Evolutionary conservation across 208 protist species (phyloP).

Genomic region (Herpetomonas samuelpessoai): DNA sequence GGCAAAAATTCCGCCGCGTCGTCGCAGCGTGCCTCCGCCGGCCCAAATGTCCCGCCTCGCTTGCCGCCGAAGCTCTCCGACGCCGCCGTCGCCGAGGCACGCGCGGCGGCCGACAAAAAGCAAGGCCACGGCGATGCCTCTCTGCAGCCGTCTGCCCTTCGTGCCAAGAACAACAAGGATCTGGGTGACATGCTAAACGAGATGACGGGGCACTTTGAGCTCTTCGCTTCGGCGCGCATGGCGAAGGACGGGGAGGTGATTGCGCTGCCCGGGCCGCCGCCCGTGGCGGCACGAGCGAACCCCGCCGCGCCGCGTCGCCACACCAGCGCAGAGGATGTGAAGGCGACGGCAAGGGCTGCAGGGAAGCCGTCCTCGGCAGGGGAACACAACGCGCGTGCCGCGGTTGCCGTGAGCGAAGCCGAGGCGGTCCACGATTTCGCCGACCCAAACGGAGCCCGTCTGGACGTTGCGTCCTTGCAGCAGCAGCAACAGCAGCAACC

Average conservation of each 20-base stretch:
- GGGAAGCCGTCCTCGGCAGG: too few species aligned
- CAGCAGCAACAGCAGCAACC: background rate
- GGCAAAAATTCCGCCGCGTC: constrained; percentile 5
- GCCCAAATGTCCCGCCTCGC: too few species aligned
- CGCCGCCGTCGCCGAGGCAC: constrained; percentile 2
- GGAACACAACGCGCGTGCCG: too few species aligned
- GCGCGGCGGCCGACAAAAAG: too few species aligned
- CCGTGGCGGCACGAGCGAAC: background rate
- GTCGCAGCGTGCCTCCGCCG: background rate
- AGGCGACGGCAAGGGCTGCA: background rate
- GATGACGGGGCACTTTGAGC: constrained; percentile 27
- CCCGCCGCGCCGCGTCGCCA: background rate
- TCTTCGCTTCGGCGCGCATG: constrained; percentile 2
- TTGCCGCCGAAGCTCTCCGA: background rate
- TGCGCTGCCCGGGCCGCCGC: background rate
- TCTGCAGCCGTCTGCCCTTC: too few species aligned
- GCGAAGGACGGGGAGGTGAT: background rate
- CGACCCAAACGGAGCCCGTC: constrained; percentile 39
- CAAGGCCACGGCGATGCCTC: too few species aligned
- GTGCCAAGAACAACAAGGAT: constrained; percentile 3
- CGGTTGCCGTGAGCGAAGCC: too few species aligned
- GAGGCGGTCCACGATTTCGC: constrained; percentile 26
- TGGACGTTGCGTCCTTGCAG: constrained; percentile 39
- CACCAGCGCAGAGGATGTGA: background rate
- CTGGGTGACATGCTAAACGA: constrained; percentile 32